Conservation (phyloP, 176 grass and related monocot species). For the Triticum dicoccoides region DNA sequence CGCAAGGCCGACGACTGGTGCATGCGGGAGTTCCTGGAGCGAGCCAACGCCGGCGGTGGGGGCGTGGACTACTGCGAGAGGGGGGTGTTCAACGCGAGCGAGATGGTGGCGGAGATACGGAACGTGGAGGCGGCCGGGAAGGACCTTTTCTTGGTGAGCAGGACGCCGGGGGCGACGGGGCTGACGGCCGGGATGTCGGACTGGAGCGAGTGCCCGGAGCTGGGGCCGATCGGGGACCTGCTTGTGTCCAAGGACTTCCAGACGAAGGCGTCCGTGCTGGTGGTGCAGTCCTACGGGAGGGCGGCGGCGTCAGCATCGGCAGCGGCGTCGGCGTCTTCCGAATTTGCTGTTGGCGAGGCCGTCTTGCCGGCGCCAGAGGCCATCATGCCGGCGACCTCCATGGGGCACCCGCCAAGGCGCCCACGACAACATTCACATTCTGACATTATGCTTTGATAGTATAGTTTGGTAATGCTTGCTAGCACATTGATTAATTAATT, state of each 20-base stretch:
- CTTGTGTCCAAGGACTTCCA: slow-evolving; percentile 65
- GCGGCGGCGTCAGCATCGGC: background rate
- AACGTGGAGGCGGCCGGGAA: slow-evolving; percentile 38
- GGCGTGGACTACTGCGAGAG: slow-evolving; percentile 47
- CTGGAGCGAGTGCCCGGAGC: slow-evolving; percentile 84
- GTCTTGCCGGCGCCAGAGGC: background rate
- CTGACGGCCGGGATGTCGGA: slow-evolving; percentile 63
- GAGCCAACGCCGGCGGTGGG: background rate
- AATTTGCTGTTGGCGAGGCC: background rate
- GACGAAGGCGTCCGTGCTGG: slow-evolving; percentile 50
- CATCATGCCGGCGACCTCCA: background rate
- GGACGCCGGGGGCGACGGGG: slow-evolving; percentile 30
- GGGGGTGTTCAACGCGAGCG: slow-evolving; percentile 47
- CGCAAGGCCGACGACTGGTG: slow-evolving; percentile 43
- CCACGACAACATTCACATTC: background rate
- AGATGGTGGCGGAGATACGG: slow-evolving; percentile 56
- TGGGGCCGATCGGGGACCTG: slow-evolving; percentile 72
- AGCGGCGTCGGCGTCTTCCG: background rate
- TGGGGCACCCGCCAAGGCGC: slow-evolving; percentile 15
- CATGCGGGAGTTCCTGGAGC: slow-evolving; percentile 41
- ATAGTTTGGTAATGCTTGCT: background rate
- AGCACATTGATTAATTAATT: too few species aligned
- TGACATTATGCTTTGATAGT: background rate
- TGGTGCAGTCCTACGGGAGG: slow-evolving; percentile 51
- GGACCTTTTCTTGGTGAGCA: slow-evolving; percentile 64